A percentile compares a stretch with the other conserved stretches of the same genome.
Evolutionary conservation across 768 basidiomycete species (phyloP).

Genomic region (Suillus spraguei): DNA sequence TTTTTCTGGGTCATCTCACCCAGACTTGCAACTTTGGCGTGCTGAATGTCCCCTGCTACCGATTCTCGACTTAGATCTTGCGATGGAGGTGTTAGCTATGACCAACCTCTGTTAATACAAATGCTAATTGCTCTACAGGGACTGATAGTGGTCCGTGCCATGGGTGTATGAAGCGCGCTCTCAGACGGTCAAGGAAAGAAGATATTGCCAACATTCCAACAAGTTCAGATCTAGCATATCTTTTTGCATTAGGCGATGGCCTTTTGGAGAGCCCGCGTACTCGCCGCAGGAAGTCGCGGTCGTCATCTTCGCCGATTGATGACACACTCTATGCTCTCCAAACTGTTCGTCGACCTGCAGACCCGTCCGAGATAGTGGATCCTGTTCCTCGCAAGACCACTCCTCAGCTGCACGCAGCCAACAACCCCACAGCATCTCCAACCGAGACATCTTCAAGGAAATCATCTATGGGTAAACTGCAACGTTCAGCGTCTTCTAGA

Average conservation of each 20-base stretch:
- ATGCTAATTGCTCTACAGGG: background rate
- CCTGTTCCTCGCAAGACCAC: background rate
- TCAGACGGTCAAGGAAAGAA: background rate
- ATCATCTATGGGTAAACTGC: background rate
- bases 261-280: background rate
- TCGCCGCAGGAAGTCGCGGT: background rate
- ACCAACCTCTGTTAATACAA: background rate
- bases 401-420: background rate
- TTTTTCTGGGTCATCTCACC: background rate
- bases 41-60: background rate
- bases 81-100: background rate
- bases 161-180: background rate
- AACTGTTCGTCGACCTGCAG: background rate
- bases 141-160: background rate
- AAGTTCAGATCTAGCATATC: slow-evolving; percentile 1
- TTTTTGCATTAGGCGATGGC: background rate
- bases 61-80: background rate
- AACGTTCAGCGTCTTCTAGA: background rate
- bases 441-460: background rate
- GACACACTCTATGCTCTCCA: background rate
- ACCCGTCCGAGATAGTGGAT: background rate
- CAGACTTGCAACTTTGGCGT: background rate
- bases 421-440: background rate
- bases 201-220: background rate
- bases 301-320: background rate